phyloP scores from a whole-genome alignment of 495 filamentous ascomycete genomes.

The Penicillium goetzii region DNA sequence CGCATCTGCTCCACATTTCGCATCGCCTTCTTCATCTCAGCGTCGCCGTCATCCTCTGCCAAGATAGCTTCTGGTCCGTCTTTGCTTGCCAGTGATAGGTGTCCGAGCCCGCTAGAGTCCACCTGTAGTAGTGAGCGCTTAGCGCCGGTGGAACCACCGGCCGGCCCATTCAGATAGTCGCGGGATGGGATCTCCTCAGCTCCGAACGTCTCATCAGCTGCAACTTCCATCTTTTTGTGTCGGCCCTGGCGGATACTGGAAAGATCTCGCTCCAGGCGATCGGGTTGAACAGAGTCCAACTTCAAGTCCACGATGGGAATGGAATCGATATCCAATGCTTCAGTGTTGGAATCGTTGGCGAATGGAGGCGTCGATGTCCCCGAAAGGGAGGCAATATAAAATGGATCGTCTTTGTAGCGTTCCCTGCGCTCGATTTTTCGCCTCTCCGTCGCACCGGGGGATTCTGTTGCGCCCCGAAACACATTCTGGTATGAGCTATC shows the following conservation, averaged over 20 bases:
- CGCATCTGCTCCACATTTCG: slow-evolving; percentile 82
- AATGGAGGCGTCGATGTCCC: slow-evolving; percentile 72
- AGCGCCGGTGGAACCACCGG: slow-evolving; percentile 40
- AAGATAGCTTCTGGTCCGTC: slow-evolving; percentile 16
- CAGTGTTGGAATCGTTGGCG: slow-evolving; percentile 66
- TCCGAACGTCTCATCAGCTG: slow-evolving; percentile 60
- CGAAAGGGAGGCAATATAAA: slow-evolving; percentile 75
- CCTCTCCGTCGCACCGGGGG: slow-evolving; percentile 63
- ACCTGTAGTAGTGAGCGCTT: slow-evolving; percentile 73
- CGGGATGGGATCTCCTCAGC: slow-evolving; percentile 38
- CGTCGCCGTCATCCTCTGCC: slow-evolving; percentile 59
- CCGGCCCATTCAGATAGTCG: neutral
- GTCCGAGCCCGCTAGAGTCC: slow-evolving; percentile 77
- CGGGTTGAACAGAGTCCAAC: slow-evolving; percentile 52
- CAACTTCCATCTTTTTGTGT: slow-evolving; percentile 59
- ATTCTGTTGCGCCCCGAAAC: slow-evolving; percentile 60
- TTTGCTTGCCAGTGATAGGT: slow-evolving; percentile 60
- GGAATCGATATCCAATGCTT: slow-evolving; percentile 82
- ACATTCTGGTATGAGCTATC: slow-evolving; percentile 66
- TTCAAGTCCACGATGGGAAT: slow-evolving; percentile 95
- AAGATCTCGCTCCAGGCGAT: slow-evolving; percentile 18
- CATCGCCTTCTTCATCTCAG: slow-evolving; percentile 82
- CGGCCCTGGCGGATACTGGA: slow-evolving; percentile 31
- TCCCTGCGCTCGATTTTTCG: slow-evolving; percentile 71
- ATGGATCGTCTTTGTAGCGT: slow-evolving; percentile 88